A percentile compares a stretch with the other conserved stretches of the same genome.
These are phyloP conservation scores for Ceratobasidium sp. DNA, from an alignment of 1,284 basidiomycete genomes.

Conservation along the genomic window DNA sequence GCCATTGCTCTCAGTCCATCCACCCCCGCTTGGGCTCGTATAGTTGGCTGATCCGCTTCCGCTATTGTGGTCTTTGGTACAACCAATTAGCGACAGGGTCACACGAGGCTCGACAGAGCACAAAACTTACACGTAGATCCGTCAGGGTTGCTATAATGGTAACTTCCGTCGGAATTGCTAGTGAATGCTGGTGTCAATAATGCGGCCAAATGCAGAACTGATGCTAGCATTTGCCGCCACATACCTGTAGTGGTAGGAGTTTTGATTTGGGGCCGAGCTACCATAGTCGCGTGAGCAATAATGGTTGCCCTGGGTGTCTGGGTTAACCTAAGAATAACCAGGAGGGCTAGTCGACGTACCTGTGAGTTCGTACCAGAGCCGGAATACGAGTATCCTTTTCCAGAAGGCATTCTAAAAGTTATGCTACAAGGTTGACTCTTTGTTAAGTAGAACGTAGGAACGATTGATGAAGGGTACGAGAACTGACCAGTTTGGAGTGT, in stretches of 20 bases:
- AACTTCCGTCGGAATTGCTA: constrained; percentile 20
- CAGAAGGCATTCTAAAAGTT: constrained; percentile 7
- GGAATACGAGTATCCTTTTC: constrained; percentile 36
- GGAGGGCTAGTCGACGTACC: neutral
- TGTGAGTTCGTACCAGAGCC: constrained; percentile 23
- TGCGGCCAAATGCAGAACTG: no score
- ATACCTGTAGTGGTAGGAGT: constrained; percentile 40
- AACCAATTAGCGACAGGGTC: neutral
- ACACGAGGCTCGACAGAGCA: neutral
- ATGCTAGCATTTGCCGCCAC: neutral
- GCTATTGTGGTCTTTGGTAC: constrained; percentile 40
- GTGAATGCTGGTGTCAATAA: neutral
- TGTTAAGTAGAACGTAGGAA: neutral
- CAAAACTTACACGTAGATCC: constrained; percentile 11
- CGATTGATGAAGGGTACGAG: neutral
- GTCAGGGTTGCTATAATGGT: constrained; percentile 10
- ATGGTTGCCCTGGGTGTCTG: constrained; percentile 37
- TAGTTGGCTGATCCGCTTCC: constrained; percentile 36
- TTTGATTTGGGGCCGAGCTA: constrained; percentile 38
- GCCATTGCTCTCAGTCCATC: constrained; percentile 38
- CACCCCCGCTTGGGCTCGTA: constrained; percentile 41
- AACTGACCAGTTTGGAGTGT: neutral
- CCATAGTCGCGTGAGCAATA: constrained; percentile 44
- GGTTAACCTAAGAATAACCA: neutral
- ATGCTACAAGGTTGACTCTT: neutral